Conservation (phyloP, 1,139 yeast species). For the Oligophagozyma castellii region DNA sequence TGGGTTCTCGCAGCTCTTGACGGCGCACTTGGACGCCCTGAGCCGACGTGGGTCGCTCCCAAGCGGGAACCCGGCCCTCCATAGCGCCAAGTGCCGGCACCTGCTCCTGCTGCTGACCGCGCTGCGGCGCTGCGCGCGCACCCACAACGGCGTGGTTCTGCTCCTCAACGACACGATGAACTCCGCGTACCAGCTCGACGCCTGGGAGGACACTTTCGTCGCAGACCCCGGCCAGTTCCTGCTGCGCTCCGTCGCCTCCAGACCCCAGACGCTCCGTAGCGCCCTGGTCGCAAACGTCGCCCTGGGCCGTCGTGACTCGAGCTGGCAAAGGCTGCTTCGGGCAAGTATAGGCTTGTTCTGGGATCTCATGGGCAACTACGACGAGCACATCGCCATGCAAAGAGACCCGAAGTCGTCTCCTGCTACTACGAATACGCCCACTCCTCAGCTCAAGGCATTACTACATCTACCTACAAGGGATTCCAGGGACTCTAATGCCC, state of each 20-base stretch:
- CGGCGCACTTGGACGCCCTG: slow-evolving; percentile 14
- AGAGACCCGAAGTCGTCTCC: too few species aligned
- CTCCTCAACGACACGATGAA: slow-evolving; percentile 22
- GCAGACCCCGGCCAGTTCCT: slow-evolving; percentile 15
- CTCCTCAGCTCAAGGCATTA: too few species aligned
- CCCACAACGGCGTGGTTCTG: slow-evolving; percentile 12
- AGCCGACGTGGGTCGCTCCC: slow-evolving; percentile 3
- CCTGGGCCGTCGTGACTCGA: slow-evolving; percentile 19
- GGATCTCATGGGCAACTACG: slow-evolving; percentile 10
- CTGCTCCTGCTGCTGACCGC: slow-evolving; percentile 15
- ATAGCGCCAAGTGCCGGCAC: slow-evolving; percentile 17
- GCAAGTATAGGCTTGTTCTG: slow-evolving; percentile 20
- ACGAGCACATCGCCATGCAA: slow-evolving; percentile 1
- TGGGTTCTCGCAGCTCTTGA: slow-evolving; percentile 20
- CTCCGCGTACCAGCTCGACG: slow-evolving; percentile 14
- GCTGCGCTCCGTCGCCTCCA: slow-evolving; percentile 7
- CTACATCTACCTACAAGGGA: too few species aligned
- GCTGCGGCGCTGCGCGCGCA: slow-evolving; percentile 19
- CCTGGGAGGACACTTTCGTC: slow-evolving; percentile 10
- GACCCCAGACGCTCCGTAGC: slow-evolving; percentile 17
- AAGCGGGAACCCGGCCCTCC: slow-evolving; percentile 6
- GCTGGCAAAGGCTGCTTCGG: slow-evolving; percentile 22
- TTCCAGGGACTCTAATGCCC: too few species aligned
- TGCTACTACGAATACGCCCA: too few species aligned
- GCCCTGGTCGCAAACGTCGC: slow-evolving; percentile 22